A percentile compares a stretch with the other conserved stretches of the same genome.
phyloP scores from a whole-genome alignment of 305 asterid genomes.

The Fraxinus platypoda region DNA sequence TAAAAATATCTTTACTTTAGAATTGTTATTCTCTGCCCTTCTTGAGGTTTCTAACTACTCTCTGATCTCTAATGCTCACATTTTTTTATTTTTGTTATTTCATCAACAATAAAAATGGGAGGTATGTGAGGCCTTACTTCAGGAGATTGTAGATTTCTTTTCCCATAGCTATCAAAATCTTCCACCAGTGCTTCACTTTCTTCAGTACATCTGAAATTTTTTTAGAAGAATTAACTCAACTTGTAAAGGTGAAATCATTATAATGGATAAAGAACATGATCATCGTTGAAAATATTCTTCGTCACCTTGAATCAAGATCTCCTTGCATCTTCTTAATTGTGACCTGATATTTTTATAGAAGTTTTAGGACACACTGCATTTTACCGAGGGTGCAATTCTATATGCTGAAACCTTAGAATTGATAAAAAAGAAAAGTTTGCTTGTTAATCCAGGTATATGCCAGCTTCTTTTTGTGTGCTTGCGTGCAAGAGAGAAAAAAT shows the following conservation, averaged over 20 bases:
- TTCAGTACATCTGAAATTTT: slow-evolving; percentile 50
- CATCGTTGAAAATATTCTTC: slow-evolving; percentile 15
- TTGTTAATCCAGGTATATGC: slow-evolving; percentile 8
- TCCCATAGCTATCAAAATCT: slow-evolving; percentile 30
- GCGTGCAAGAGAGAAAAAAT: slow-evolving; percentile 26
- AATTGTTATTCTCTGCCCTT: no score
- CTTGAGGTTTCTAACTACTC: not conserved
- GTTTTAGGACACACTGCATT: slow-evolving; percentile 7
- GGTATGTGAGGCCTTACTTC: slow-evolving; percentile 59
- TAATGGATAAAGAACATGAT: not conserved
- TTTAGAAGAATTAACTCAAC: slow-evolving; percentile 4
- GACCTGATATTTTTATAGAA: slow-evolving; percentile 50
- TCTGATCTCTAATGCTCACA: not conserved
- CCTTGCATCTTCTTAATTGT: slow-evolving; percentile 72
- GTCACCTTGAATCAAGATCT: slow-evolving; percentile 58
- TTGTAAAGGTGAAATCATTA: slow-evolving; percentile 5
- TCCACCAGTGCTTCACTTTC: slow-evolving; percentile 43
- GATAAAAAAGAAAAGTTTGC: not conserved
- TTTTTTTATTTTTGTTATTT: not conserved
- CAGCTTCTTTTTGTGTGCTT: not conserved
- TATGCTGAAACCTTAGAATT: not conserved
- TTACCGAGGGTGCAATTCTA: slow-evolving; percentile 1
- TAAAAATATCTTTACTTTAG: not conserved
- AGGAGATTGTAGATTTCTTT: slow-evolving; percentile 36
- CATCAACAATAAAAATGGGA: not conserved